Conservation (phyloP, 192 early-diverging fungal genomes). For the Borealophlyctis nickersoniae region DNA sequence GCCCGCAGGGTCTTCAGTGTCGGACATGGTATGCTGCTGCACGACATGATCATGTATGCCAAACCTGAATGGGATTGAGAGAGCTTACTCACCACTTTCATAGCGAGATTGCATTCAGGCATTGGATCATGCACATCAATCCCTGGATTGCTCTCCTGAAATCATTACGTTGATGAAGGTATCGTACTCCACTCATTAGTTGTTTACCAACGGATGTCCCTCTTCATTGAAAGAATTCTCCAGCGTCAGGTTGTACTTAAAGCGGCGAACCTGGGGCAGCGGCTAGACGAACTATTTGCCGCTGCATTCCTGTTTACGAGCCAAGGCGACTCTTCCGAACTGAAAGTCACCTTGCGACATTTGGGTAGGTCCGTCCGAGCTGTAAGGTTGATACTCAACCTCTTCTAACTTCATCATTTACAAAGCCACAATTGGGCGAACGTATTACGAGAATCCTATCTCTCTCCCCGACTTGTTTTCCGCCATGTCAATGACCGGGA, state of each 20-base stretch:
- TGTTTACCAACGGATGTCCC: too few relatives aligned
- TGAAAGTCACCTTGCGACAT: background rate
- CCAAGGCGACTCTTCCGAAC: background rate
- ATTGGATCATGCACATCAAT: background rate
- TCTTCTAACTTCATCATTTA: background rate
- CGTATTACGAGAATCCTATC: background rate
- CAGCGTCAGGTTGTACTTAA: background rate
- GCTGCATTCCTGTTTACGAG: background rate
- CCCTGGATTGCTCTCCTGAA: background rate
- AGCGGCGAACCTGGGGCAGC: background rate
- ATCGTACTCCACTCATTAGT: too few relatives aligned
- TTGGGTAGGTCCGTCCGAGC: background rate
- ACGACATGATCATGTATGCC: background rate
- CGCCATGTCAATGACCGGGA: background rate
- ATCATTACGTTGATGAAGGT: background rate
- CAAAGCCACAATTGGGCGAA: background rate
- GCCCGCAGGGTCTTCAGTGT: background rate
- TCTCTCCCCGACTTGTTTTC: background rate
- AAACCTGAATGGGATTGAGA: background rate
- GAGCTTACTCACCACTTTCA: background rate
- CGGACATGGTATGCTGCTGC: background rate
- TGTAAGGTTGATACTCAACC: background rate
- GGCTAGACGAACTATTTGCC: background rate
- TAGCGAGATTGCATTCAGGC: background rate
- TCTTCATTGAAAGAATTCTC: too few relatives aligned